A percentile compares a stretch with the other conserved stretches of the same genome.
Conservation (phyloP, 495 filamentous ascomycete species). For the Penicillium parvum region DNA sequence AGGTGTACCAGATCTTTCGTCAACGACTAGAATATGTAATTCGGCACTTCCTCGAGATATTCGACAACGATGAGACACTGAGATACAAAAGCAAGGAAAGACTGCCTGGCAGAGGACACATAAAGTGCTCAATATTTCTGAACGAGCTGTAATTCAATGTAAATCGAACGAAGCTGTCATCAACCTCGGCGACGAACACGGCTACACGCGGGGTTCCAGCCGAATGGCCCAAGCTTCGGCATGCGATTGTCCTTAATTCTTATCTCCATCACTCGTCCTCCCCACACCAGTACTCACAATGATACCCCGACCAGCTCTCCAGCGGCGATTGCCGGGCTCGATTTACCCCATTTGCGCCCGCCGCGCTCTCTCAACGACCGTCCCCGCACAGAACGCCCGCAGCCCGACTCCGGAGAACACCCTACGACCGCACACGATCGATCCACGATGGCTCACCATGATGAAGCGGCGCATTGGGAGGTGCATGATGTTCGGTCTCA, state of each 20-base stretch:
- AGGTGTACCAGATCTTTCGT: no score
- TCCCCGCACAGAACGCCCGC: slow-evolving; percentile 11
- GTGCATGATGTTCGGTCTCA: slow-evolving; percentile 77
- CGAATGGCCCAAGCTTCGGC: slow-evolving; percentile 24
- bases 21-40: no score
- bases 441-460: slow-evolving; percentile 70
- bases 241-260: slow-evolving; percentile 14
- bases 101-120: no score
- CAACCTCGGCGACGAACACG: background rate
- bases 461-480: slow-evolving; percentile 71
- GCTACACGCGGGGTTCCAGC: slow-evolving; percentile 21
- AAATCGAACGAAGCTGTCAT: no score
- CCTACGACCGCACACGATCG: slow-evolving; percentile 33
- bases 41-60: no score
- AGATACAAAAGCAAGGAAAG: no score
- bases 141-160: no score
- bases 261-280: slow-evolving; percentile 3
- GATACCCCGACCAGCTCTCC: slow-evolving; percentile 16
- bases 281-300: slow-evolving; percentile 11
- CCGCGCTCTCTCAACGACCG: slow-evolving; percentile 25
- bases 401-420: slow-evolving; percentile 11
- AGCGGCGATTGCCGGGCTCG: slow-evolving; percentile 16
- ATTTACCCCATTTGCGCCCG: background rate
- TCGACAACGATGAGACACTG: no score
- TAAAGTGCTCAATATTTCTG: no score